These are phyloP conservation scores for Mucor piriformis DNA, from an alignment of 371 early-diverging fungal genomes.

Conservation along the genomic window DNA sequence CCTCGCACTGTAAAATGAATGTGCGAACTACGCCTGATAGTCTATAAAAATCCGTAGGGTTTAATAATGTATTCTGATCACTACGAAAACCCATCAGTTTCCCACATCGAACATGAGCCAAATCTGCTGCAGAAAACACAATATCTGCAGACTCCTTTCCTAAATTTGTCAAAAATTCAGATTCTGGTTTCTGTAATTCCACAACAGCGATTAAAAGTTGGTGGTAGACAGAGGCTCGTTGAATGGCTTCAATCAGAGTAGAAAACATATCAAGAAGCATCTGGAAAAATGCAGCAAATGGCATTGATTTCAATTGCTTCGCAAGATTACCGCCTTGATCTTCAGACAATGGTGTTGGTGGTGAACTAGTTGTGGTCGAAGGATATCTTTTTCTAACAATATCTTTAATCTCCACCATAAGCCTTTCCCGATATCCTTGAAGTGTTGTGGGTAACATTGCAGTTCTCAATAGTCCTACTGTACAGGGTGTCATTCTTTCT, in stretches of 20 bases:
- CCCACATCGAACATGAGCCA: slow-evolving; percentile 86
- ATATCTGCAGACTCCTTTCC: slow-evolving; percentile 65
- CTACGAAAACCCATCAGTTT: slow-evolving; percentile 83
- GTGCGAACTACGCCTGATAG: slow-evolving; percentile 75
- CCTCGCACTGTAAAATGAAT: slow-evolving; percentile 77
- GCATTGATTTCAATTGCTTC: slow-evolving; percentile 68
- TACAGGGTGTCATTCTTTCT: slow-evolving; percentile 65
- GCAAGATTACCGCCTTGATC: slow-evolving; percentile 24
- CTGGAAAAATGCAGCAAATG: slow-evolving; percentile 80
- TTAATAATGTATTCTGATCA: slow-evolving; percentile 88
- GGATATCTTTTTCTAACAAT: slow-evolving; percentile 66
- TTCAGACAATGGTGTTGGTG: background rate
- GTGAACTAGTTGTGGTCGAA: background rate
- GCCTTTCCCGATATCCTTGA: slow-evolving; percentile 70
- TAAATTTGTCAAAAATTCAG: slow-evolving; percentile 14
- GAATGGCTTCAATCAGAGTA: slow-evolving; percentile 64
- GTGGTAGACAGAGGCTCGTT: slow-evolving; percentile 66
- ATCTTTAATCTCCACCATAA: slow-evolving; percentile 75
- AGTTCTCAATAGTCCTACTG: slow-evolving; percentile 77
- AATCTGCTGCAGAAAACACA: slow-evolving; percentile 73
- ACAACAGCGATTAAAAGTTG: slow-evolving; percentile 54
- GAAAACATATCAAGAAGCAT: slow-evolving; percentile 73
- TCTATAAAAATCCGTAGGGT: slow-evolving; percentile 84
- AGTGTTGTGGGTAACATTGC: slow-evolving; percentile 68
- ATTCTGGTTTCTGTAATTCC: slow-evolving; percentile 26